Conservation (phyloP, 2,329 filamentous ascomycete species). For the Aureobasidium sp. region DNA sequence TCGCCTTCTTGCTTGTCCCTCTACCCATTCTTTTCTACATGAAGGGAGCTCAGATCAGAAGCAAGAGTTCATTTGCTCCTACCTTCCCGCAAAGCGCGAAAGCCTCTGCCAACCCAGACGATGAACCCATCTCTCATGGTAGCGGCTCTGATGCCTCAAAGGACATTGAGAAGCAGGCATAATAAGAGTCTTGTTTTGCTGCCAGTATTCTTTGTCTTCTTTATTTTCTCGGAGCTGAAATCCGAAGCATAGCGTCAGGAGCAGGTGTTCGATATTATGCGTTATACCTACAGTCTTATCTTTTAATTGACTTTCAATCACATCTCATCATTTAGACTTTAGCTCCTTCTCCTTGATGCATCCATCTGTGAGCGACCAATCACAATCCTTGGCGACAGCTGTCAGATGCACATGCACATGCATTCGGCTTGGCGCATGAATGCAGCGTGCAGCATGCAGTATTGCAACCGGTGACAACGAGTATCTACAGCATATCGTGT, state of each 20-base stretch:
- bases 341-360: neutral
- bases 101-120: neutral
- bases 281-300: neutral
- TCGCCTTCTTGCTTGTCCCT: constrained; percentile 34
- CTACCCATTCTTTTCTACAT: constrained; percentile 38
- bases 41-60: constrained; percentile 35
- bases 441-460: too few species aligned
- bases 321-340: neutral
- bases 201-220: neutral
- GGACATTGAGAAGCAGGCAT: constrained; percentile 12
- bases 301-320: neutral
- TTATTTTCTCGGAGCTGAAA: neutral
- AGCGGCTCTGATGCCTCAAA: neutral
- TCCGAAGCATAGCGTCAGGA: neutral
- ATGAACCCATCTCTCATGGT: neutral
- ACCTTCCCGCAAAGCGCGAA: too few species aligned
- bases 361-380: neutral
- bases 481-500: neutral
- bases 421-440: neutral
- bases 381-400: neutral
- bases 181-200: neutral
- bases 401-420: neutral
- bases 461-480: too few species aligned
- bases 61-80: constrained; percentile 35
- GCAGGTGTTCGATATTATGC: neutral